Evolutionary conservation across 176 grass and related monocot species (phyloP), one percentile per base, ranked within the genome.

Genomic region (Avena atlantica): DNA sequence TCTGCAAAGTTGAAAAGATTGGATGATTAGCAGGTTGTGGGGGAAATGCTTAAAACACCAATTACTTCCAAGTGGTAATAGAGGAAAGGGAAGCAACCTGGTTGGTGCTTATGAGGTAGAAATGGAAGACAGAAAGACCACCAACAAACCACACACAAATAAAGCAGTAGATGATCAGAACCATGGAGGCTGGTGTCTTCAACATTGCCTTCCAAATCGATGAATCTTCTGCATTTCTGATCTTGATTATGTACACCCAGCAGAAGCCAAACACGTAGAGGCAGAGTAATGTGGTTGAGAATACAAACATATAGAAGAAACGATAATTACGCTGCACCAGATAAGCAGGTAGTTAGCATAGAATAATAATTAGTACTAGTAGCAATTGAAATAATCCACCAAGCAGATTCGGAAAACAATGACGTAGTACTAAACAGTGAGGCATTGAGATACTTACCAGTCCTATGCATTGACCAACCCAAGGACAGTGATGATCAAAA

Each of bases 221-320:
- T 4, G 63, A 86, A 9, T 90, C 64, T 15, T 97, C 95, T 69
- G 91, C 91, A 8, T 93, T 88, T 92, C 88, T 97, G 79, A 97
- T 95, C 87, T 93, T 97, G 63, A 97, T 63, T 81, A 95, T 93
- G 74, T 95, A 95, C 56, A 97, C 89, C 93, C 93, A 97, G 63
- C 95, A 97, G 53, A 97, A 95, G 72, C 91, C 93, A 76, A 97
- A 97, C 59, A 97, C 89, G 66, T 91, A 97, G 76, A 97, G 67
- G 85, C 95, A 97, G 10, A 97, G 91, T 36, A 97, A 70, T 80
- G 95, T 95, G 25, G 93, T 88, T 4, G 95, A 97, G 87, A 97
- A 97, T 48, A 97, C 95, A 55, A 97, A 97, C 95, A 97, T 97
- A 88, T 97, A 97, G 78, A 97, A 97, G 82, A 97, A 97, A 17